These are phyloP conservation scores for Colletotrichum destructivum DNA, from an alignment of 2,329 filamentous ascomycete species.

Conservation along the genomic window DNA sequence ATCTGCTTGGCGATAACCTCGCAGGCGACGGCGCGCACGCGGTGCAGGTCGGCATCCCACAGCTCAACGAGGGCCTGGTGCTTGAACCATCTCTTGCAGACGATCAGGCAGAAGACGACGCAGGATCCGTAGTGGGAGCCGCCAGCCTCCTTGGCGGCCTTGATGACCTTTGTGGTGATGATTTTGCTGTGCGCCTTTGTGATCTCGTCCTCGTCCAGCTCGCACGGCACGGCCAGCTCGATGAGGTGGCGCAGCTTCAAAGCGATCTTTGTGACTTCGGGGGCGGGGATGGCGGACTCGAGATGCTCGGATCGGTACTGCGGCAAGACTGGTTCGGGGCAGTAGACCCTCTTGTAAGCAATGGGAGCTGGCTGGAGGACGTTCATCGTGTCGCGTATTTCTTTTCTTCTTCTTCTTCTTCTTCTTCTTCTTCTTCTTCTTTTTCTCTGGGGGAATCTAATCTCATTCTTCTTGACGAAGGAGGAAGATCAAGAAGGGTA, in stretches of 20 bases:
- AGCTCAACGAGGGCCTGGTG: constrained; percentile 85
- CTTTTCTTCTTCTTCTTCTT: too few relatives aligned
- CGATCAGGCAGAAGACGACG: constrained; percentile 86
- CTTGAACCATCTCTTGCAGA: constrained; percentile 81
- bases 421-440: too few relatives aligned
- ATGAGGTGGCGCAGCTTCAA: constrained; percentile 92
- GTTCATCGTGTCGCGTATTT: neutral
- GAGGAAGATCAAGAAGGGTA: neutral
- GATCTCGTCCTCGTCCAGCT: constrained; percentile 83
- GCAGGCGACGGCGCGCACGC: constrained; percentile 84
- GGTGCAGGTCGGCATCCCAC: constrained; percentile 91
- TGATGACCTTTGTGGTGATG: constrained; percentile 84
- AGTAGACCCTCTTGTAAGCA: constrained; percentile 32
- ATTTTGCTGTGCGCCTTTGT: constrained; percentile 87
- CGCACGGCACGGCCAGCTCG: constrained; percentile 90
- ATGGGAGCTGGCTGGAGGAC: neutral
- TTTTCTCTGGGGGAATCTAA: too few relatives aligned
- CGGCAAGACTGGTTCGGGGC: constrained; percentile 72
- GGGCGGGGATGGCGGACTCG: constrained; percentile 78
- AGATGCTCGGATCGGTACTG: constrained; percentile 70
- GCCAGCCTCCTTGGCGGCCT: constrained; percentile 86
- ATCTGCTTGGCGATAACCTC: constrained; percentile 91
- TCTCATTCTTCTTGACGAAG: too few relatives aligned
- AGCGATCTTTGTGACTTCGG: constrained; percentile 90
- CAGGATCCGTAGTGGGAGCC: constrained; percentile 81